Evolutionary conservation across 2,329 filamentous ascomycete genomes (phyloP), one percentile per base, ranked within the genome.

Genomic region (Trematosphaeria pertusa): DNA sequence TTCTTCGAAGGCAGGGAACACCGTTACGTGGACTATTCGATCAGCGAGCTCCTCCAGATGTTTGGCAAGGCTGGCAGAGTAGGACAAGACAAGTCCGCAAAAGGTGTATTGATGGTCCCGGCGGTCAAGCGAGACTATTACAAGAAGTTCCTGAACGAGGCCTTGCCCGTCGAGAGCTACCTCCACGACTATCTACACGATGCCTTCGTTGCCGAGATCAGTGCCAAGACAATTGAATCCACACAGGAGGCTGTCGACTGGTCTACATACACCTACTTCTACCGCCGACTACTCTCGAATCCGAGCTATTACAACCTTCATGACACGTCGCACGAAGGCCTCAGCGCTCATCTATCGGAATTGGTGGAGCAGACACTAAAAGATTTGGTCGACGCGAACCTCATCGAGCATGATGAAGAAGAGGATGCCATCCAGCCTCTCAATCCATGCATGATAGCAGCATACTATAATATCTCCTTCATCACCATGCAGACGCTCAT

Each of bases 401-500:
- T 99, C 55, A 91, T 99, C 58, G 92, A 97, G 61, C 83, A 96
- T 37, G 93, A 97, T 56, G 92, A 96, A 66, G 93, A 79, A 3
- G 78, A 97, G 67, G 93, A 96, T 62, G 87, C 86, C 1, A 87
- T 97, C 34, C 83, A 88, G 14, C 92, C 94, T 11, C 84, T 96
- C 62, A 97, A 99, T 71, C 89, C 93, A 2, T 94, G 94, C 58
- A 97, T 97, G 89, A 97, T 99, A 66, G 91, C 90, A 8, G 91
- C 94, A 1, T 97, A 99, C 80, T 99, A 99, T 81, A 97, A 97
- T 74, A 96, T 99, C 66, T 97, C 93, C 5, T 97, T 97, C 76
- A 89, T 96, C 71, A 99, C 94, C 2, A 99, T 99, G 92, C 93
- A 99, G 75, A 99, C 94, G 0, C 93, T 99, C 80, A 79, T 99